Evolutionary conservation across 371 early-diverging fungal species (phyloP).

Genomic region (Vairimorpha necatrix): DNA sequence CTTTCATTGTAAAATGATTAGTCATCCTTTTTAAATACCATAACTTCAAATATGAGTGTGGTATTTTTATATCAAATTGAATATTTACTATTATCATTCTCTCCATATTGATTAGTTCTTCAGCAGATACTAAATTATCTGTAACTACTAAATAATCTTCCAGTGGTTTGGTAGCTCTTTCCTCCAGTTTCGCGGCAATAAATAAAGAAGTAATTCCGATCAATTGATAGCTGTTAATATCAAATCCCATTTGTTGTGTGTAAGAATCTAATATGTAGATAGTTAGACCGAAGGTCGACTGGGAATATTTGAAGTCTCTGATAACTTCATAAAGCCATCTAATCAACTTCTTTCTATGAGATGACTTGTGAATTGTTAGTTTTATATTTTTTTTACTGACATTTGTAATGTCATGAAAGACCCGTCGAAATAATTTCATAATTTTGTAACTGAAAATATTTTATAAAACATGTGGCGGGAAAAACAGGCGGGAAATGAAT

Average conservation of each 20-base stretch:
- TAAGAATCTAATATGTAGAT: slow-evolving; percentile 60
- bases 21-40: slow-evolving; percentile 19
- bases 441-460: slow-evolving; percentile 17
- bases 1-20: neutral
- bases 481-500: slow-evolving; percentile 19
- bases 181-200: slow-evolving; percentile 59
- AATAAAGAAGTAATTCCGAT: slow-evolving; percentile 56
- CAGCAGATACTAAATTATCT: slow-evolving; percentile 41
- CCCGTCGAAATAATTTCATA: slow-evolving; percentile 47
- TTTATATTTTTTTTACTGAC: slow-evolving; percentile 55
- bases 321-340: slow-evolving; percentile 64
- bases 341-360: slow-evolving; percentile 53
- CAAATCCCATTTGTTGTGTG: slow-evolving; percentile 17
- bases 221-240: slow-evolving; percentile 55
- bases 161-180: slow-evolving; percentile 17
- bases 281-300: slow-evolving; percentile 44
- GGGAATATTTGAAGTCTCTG: slow-evolving; percentile 51
- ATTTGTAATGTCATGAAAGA: slow-evolving; percentile 64
- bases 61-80: slow-evolving; percentile 31
- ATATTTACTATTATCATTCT: slow-evolving; percentile 46
- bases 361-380: slow-evolving; percentile 58
- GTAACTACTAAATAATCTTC: slow-evolving; percentile 55
- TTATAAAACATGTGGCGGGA: slow-evolving; percentile 41
- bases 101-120: slow-evolving; percentile 59
- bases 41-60: slow-evolving; percentile 13